Conservation (phyloP, 2,329 filamentous ascomycete species). For the Ophiostoma novo-ulmi region DNA sequence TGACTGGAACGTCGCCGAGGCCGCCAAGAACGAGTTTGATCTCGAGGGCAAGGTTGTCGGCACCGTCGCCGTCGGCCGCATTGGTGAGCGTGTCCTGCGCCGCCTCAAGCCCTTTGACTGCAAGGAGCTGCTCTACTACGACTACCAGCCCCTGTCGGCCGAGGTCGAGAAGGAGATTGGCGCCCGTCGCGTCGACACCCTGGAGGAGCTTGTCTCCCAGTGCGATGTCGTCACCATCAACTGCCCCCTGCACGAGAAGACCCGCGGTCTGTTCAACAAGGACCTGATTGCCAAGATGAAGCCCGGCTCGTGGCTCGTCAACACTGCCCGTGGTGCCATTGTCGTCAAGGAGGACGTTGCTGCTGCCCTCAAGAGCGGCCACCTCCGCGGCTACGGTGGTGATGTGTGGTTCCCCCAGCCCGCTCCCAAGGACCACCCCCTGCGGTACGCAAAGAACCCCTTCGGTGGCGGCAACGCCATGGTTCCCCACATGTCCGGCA, state of each 20-base stretch:
- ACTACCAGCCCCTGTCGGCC: slow-evolving; percentile 88
- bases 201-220: slow-evolving; percentile 91
- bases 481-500: slow-evolving; percentile 98
- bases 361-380: slow-evolving; percentile 82
- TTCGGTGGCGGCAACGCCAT: slow-evolving; percentile 97
- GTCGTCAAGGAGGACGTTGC: slow-evolving; percentile 99
- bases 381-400: slow-evolving; percentile 83
- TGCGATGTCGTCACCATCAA: slow-evolving; percentile 99
- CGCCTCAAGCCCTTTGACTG: slow-evolving; percentile 97
- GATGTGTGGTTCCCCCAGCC: slow-evolving; percentile 98
- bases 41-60: slow-evolving; percentile 96
- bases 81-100: slow-evolving; percentile 94
- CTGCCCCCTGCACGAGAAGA: slow-evolving; percentile 98
- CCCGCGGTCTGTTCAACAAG: slow-evolving; percentile 95
- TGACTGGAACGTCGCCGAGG: slow-evolving; percentile 92
- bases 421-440: slow-evolving; percentile 84
- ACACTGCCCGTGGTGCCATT: slow-evolving; percentile 97
- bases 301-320: slow-evolving; percentile 93
- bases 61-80: slow-evolving; percentile 94
- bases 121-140: slow-evolving; percentile 99
- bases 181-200: slow-evolving; percentile 76
- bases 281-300: slow-evolving; percentile 97
- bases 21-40: slow-evolving; percentile 97
- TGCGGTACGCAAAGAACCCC: slow-evolving; percentile 88
- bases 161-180: slow-evolving; percentile 95